These are phyloP conservation scores for Coniochaeta ligniaria DNA, from an alignment of 2,329 filamentous ascomycete genomes.

Conservation along the genomic window DNA sequence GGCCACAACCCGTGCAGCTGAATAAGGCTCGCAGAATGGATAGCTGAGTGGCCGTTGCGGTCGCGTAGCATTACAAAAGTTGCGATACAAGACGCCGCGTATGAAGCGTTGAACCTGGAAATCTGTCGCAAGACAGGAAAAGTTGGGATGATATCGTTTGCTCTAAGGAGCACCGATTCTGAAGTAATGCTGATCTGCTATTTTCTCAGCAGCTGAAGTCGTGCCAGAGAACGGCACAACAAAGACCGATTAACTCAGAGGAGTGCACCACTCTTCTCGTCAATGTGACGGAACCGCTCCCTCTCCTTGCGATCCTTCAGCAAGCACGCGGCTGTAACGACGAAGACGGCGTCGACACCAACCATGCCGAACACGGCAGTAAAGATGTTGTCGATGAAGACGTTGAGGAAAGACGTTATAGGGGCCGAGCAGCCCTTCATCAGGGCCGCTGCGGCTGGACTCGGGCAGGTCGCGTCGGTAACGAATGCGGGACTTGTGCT, in stretches of 20 bases:
- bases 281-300: slow-evolving; percentile 71
- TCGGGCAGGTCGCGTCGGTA: slow-evolving; percentile 60
- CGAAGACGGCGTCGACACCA: slow-evolving; percentile 57
- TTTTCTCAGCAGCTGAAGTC: background rate
- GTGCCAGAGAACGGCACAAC: background rate
- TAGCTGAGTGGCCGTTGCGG: too few species aligned
- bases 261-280: slow-evolving; percentile 62
- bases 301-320: slow-evolving; percentile 76
- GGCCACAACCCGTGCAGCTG: background rate
- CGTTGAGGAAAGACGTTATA: slow-evolving; percentile 62
- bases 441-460: slow-evolving; percentile 62
- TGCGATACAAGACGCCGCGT: too few species aligned
- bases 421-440: slow-evolving; percentile 62
- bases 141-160: too few species aligned
- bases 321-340: slow-evolving; percentile 67
- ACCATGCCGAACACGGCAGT: slow-evolving; percentile 76
- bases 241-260: background rate
- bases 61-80: too few species aligned
- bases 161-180: too few species aligned
- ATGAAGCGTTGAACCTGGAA: too few species aligned
- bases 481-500: slow-evolving; percentile 65
- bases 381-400: slow-evolving; percentile 68
- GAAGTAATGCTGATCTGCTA: too few species aligned
- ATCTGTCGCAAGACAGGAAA: too few species aligned
- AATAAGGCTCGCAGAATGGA: too few species aligned